Conservation (phyloP, 2,329 filamentous ascomycete species). For the Ophiosphaerella herpotricha region DNA sequence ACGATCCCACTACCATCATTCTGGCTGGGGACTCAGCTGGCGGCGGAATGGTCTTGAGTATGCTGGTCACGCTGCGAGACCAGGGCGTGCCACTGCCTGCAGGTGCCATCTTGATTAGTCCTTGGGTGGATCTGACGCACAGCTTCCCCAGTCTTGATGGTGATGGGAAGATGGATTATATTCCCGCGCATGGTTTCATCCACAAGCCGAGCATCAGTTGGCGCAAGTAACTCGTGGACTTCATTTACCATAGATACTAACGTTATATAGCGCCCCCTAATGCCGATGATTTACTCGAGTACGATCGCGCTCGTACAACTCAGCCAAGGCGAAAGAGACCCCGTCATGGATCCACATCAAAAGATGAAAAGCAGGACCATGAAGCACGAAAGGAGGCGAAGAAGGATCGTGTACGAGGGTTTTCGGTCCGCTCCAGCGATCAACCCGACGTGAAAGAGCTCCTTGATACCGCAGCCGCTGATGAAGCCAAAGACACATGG, state of each 20-base stretch:
- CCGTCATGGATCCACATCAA: slow-evolving; percentile 9
- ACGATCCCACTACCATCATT: slow-evolving; percentile 81
- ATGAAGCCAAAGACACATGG: slow-evolving; percentile 19
- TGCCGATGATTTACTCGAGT: slow-evolving; percentile 67
- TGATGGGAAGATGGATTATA: slow-evolving; percentile 79
- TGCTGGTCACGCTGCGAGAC: slow-evolving; percentile 82
- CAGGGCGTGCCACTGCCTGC: slow-evolving; percentile 83
- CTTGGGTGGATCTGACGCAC: slow-evolving; percentile 94
- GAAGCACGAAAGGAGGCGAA: slow-evolving; percentile 42
- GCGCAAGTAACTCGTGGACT: slow-evolving; percentile 52
- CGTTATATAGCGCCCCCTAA: slow-evolving; percentile 69
- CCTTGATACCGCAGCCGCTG: slow-evolving; percentile 8
- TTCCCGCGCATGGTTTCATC: slow-evolving; percentile 84
- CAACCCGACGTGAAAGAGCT: slow-evolving; percentile 17
- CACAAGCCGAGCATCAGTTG: slow-evolving; percentile 89
- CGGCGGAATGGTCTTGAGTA: slow-evolving; percentile 81
- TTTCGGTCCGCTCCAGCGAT: slow-evolving; percentile 32
- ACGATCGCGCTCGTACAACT: slow-evolving; percentile 37
- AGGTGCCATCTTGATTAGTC: slow-evolving; percentile 86
- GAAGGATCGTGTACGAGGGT: slow-evolving; percentile 42
- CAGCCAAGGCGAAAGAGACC: slow-evolving; percentile 13
- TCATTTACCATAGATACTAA: slow-evolving; percentile 2
- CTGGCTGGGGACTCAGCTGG: slow-evolving; percentile 92
- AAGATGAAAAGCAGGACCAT: slow-evolving; percentile 27
- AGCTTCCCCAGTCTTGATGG: slow-evolving; percentile 88